Percentiles rank a stretch among this genome's conserved stretches.
Conservation (phyloP, 2,329 filamentous ascomycete genomes). For the Ceratocystis destructans region DNA sequence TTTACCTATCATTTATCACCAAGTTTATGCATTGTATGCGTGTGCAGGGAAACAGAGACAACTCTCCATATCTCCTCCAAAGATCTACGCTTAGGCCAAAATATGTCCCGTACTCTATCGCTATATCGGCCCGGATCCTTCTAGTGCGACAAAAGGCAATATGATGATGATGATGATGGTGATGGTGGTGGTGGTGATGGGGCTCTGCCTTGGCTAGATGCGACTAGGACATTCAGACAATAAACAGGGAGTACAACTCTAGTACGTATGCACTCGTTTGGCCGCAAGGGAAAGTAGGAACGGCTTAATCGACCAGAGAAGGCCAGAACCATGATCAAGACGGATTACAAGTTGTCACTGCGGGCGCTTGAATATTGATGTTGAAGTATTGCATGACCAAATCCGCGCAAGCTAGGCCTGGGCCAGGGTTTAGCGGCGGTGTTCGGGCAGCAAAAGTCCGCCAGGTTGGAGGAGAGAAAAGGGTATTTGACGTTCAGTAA, state of each 20-base stretch:
- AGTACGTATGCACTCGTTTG: neutral
- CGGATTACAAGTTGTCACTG: neutral
- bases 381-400: neutral
- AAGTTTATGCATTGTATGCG: neutral
- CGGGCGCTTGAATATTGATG: neutral
- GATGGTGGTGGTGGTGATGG: neutral
- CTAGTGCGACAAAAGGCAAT: neutral
- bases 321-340: neutral
- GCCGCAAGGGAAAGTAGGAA: neutral
- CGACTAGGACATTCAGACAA: neutral
- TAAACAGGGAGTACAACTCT: neutral
- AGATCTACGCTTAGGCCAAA: neutral
- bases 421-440: neutral
- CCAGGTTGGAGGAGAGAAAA: neutral
- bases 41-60: neutral
- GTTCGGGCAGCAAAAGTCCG: neutral
- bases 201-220: neutral
- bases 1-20: neutral
- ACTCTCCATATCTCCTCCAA: neutral
- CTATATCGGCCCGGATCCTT: constrained; percentile 7
- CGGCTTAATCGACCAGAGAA: neutral
- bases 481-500: neutral
- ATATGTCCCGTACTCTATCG: neutral
- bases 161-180: neutral
- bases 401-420: neutral